Evolutionary conservation across 176 grass and related monocot genomes (phyloP).

Genomic region (Aegilops umbellulata): DNA sequence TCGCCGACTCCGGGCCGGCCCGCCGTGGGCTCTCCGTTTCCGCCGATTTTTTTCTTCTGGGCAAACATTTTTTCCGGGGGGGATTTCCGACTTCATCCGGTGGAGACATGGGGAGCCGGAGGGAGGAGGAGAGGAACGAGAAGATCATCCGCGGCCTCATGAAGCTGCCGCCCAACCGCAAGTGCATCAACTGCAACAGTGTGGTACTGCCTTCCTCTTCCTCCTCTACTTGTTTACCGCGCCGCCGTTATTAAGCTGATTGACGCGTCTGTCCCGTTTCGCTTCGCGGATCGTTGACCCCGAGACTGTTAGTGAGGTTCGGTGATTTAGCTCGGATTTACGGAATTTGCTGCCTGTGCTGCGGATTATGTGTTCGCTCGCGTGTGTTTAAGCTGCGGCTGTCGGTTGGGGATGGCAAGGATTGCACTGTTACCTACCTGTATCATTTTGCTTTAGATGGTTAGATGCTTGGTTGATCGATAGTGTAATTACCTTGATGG

Average conservation of each 20-base stretch:
- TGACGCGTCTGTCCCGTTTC: neutral
- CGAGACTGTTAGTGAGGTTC: neutral
- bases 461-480: neutral
- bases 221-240: neutral
- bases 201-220: slow-evolving; percentile 34
- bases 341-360: neutral
- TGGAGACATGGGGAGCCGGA: slow-evolving; percentile 77
- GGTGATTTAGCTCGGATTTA: slow-evolving; percentile 20
- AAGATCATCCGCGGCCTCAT: slow-evolving; percentile 98
- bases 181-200: slow-evolving; percentile 97
- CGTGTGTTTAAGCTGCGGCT: neutral
- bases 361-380: neutral
- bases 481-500: neutral
- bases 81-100: slow-evolving; percentile 6
- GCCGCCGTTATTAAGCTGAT: slow-evolving; percentile 9
- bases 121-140: slow-evolving; percentile 94
- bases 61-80: slow-evolving; percentile 1
- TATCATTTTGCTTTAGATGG: neutral
- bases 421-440: neutral
- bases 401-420: neutral
- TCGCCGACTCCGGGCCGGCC: slow-evolving; percentile 20
- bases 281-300: no score
- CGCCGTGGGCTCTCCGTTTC: neutral
- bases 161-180: slow-evolving; percentile 97
- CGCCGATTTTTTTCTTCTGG: neutral